phyloP scores from a whole-genome alignment of 1,139 yeast species.

The Eremothecium sinecaudum region DNA sequence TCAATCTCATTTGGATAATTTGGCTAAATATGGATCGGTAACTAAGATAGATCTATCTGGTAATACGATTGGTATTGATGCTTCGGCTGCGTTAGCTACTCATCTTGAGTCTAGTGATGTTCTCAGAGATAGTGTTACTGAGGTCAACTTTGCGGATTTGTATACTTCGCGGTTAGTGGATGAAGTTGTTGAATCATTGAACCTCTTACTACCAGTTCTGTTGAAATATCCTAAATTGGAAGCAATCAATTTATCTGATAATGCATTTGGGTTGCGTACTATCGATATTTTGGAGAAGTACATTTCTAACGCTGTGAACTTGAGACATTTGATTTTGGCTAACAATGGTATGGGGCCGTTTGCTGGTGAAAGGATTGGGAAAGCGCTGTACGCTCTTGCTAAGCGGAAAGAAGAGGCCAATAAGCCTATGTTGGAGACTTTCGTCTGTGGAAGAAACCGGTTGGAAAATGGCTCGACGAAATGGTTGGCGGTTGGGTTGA shows the following conservation, averaged over 20 bases:
- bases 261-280: slow-evolving; percentile 93
- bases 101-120: slow-evolving; percentile 37
- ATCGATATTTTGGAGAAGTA: slow-evolving; percentile 80
- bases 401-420: slow-evolving; percentile 44
- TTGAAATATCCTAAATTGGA: slow-evolving; percentile 57
- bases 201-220: slow-evolving; percentile 61
- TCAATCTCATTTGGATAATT: slow-evolving; percentile 49
- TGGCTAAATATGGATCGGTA: slow-evolving; percentile 37
- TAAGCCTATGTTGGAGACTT: slow-evolving; percentile 52
- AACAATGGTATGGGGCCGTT: slow-evolving; percentile 98
- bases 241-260: slow-evolving; percentile 79
- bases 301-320: slow-evolving; percentile 62
- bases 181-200: slow-evolving; percentile 82
- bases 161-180: slow-evolving; percentile 92
- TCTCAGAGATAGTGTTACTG: slow-evolving; percentile 45
- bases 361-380: slow-evolving; percentile 91
- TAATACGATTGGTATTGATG: slow-evolving; percentile 88
- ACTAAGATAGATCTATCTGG: slow-evolving; percentile 75
- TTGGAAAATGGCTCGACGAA: slow-evolving; percentile 86
- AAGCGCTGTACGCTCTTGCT: slow-evolving; percentile 68
- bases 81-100: slow-evolving; percentile 63
- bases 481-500: slow-evolving; percentile 65
- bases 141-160: slow-evolving; percentile 78
- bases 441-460: slow-evolving; percentile 93
- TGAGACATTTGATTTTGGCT: slow-evolving; percentile 78